A percentile compares a stretch with the other conserved stretches of the same genome.
Evolutionary conservation across 805 yeast genomes (phyloP).

Genomic region (Maudiozyma barnettii): DNA sequence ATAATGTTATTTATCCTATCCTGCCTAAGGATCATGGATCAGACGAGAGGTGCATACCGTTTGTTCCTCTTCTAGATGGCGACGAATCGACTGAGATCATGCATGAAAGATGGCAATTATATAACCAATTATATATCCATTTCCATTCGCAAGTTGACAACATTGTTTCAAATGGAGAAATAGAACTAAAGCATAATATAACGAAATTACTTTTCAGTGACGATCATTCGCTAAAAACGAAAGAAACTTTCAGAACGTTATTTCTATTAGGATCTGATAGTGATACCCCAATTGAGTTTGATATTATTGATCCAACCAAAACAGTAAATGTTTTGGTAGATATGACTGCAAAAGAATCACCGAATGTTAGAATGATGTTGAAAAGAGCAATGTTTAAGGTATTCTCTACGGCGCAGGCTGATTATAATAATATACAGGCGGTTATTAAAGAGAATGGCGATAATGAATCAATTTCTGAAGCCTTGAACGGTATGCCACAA

Average conservation of each 20-base stretch:
- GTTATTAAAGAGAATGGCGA: constrained; percentile 5
- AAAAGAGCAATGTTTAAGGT: constrained; percentile 29
- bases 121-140: constrained; percentile 26
- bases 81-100: constrained; percentile 33
- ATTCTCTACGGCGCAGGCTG: constrained; percentile 16
- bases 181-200: constrained; percentile 29
- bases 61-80: constrained; percentile 36
- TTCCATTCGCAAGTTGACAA: constrained; percentile 24
- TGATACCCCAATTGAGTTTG: constrained; percentile 32
- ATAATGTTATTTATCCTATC: constrained; percentile 18
- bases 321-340: constrained; percentile 24
- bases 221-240: constrained; percentile 1
- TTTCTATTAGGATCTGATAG: constrained; percentile 37
- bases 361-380: constrained; percentile 30
- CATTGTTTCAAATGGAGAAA: constrained; percentile 28
- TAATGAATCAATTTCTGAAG: neutral
- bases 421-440: constrained; percentile 1
- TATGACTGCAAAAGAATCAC: constrained; percentile 32
- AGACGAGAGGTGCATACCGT: constrained; percentile 27
- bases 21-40: constrained; percentile 3
- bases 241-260: constrained; percentile 26
- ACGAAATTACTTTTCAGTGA: constrained; percentile 14
- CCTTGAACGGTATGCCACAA: neutral
- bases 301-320: constrained; percentile 12
- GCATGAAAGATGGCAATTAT: constrained; percentile 34